Conservation (phyloP, 1,284 basidiomycete genomes). For the Neonothopanus nambi region DNA sequence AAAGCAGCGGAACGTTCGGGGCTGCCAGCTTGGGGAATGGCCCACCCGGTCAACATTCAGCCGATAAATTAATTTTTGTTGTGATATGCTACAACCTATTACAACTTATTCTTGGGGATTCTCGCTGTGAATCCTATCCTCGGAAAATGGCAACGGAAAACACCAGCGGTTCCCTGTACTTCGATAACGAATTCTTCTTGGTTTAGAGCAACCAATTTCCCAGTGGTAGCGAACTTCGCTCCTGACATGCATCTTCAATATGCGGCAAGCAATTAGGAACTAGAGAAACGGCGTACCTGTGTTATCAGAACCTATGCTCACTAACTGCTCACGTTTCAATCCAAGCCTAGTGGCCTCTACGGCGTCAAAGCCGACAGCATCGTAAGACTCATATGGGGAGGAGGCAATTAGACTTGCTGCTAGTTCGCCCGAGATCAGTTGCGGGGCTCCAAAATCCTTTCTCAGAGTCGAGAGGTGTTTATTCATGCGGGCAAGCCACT, state of each 20-base stretch:
- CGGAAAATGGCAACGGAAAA: slow-evolving; percentile 55
- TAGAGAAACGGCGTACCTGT: slow-evolving; percentile 41
- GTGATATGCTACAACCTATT: not conserved
- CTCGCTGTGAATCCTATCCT: slow-evolving; percentile 36
- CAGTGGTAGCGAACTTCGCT: slow-evolving; percentile 41
- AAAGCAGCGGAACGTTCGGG: too few species aligned
- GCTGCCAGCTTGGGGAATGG: too few species aligned
- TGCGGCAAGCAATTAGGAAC: not conserved
- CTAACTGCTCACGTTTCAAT: slow-evolving; percentile 36
- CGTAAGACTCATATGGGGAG: slow-evolving; percentile 36
- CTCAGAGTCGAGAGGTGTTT: slow-evolving; percentile 4
- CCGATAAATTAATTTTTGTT: not conserved
- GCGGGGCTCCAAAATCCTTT: slow-evolving; percentile 6
- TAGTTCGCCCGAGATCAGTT: slow-evolving; percentile 37
- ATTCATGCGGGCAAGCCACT: slow-evolving; percentile 15
- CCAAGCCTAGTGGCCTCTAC: slow-evolving; percentile 44
- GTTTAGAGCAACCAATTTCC: slow-evolving; percentile 51
- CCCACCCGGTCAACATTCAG: too few species aligned
- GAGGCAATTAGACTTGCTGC: slow-evolving; percentile 47
- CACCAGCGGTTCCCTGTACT: slow-evolving; percentile 38
- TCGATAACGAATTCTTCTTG: slow-evolving; percentile 51
- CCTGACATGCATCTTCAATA: not conserved
- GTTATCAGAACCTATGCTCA: slow-evolving; percentile 50
- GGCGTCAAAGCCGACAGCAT: slow-evolving; percentile 45
- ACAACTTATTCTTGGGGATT: slow-evolving; percentile 26